These are phyloP conservation scores for Phytopythium oedochilum DNA, from an alignment of 352 stramenopile species.

Conservation along the genomic window DNA sequence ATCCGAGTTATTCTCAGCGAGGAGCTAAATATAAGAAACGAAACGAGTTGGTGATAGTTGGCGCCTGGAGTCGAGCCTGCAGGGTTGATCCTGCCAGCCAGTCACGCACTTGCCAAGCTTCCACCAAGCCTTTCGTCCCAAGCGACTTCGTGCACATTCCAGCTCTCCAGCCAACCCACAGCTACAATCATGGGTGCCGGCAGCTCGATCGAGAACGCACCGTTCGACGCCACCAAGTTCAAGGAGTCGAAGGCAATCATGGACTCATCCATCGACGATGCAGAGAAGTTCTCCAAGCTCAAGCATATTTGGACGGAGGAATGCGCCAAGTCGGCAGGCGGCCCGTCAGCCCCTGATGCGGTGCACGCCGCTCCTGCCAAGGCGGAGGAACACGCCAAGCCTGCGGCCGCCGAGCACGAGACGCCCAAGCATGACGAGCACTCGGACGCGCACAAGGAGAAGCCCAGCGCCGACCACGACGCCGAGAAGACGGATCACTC, in stretches of 20 bases:
- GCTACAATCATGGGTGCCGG: conserved; percentile 37
- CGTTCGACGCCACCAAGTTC: conserved; percentile 64
- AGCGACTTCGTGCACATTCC: neutral
- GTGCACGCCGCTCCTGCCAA: neutral
- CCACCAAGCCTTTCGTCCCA: neutral
- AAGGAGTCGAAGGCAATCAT: conserved; percentile 64
- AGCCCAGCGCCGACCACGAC: neutral
- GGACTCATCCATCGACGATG: conserved; percentile 48
- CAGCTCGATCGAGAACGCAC: conserved; percentile 47
- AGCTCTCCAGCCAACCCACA: neutral
- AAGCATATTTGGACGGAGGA: conserved; percentile 53
- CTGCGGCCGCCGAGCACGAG: conserved; percentile 4
- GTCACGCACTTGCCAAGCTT: neutral
- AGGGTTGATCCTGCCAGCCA: no score
- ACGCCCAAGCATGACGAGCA: no score
- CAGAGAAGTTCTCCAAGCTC: conserved; percentile 69
- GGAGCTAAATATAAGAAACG: neutral
- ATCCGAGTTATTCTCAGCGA: neutral
- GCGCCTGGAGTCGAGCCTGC: neutral
- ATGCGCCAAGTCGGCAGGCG: conserved; percentile 13
- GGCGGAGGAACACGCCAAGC: conserved; percentile 3
- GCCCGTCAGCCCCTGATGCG: neutral
- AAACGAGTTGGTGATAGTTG: neutral
- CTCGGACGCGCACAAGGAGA: no score
- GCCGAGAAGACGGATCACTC: conserved; percentile 1